These are phyloP conservation scores for Kregervanrija fluxuum DNA, from an alignment of 805 yeast species.

Conservation along the genomic window DNA sequence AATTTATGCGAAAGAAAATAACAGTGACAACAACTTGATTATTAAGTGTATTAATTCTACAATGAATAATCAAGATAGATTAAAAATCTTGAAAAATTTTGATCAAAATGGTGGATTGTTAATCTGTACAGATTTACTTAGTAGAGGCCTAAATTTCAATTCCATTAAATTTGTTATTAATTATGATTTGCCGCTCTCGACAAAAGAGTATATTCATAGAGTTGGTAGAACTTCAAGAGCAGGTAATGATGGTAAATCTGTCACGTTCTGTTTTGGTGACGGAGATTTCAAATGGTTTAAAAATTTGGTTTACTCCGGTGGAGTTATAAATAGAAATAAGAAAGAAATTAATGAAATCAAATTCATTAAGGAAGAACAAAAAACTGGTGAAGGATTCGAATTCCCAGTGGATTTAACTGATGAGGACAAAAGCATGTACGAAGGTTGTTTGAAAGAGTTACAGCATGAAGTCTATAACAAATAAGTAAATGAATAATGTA, in stretches of 20 bases:
- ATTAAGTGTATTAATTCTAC: constrained; percentile 53
- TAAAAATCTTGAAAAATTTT: constrained; percentile 54
- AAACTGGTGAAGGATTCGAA: constrained; percentile 4
- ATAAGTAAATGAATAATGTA: constrained; percentile 1
- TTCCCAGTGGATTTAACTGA: constrained; percentile 28
- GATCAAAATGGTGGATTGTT: constrained; percentile 40
- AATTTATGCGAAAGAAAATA: constrained; percentile 23
- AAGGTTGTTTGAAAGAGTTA: constrained; percentile 34
- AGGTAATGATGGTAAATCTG: constrained; percentile 65
- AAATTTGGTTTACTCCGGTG: constrained; percentile 36
- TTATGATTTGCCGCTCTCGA: constrained; percentile 83
- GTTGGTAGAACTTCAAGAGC: constrained; percentile 98
- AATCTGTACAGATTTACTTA: constrained; percentile 83
- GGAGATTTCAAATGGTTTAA: constrained; percentile 69
- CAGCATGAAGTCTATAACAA: constrained; percentile 33
- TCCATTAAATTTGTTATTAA: constrained; percentile 71
- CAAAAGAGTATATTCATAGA: constrained; percentile 91
- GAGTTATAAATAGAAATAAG: constrained; percentile 45
- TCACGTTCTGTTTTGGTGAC: constrained; percentile 64
- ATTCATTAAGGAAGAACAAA: constrained; percentile 16
- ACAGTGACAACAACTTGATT: constrained; percentile 5
- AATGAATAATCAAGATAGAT: constrained; percentile 45
- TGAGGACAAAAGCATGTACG: constrained; percentile 34
- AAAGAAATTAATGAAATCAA: constrained; percentile 29
- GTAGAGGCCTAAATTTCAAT: constrained; percentile 88